A percentile compares a stretch with the other conserved stretches of the same genome.
phyloP scores from a whole-genome alignment of 2,329 filamentous ascomycete species.

The Zymoseptoria tritici region DNA sequence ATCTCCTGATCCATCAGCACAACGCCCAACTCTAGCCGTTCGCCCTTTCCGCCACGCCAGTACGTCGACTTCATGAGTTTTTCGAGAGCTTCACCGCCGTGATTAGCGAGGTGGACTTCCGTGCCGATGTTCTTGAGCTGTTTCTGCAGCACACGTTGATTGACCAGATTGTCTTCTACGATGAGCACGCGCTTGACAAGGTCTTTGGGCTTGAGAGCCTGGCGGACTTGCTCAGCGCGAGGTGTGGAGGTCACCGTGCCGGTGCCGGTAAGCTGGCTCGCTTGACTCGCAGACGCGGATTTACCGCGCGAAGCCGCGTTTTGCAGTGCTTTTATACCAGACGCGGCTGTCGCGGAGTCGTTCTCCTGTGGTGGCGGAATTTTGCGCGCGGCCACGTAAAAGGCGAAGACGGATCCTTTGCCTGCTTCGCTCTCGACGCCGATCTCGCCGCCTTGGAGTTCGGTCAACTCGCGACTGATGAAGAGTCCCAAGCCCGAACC shows the following conservation, averaged over 20 bases:
- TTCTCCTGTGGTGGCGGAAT: conserved; percentile 27
- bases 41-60: conserved; percentile 25
- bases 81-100: conserved; percentile 44
- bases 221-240: neutral
- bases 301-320: neutral
- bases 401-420: conserved; percentile 66
- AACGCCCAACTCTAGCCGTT: conserved; percentile 33
- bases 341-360: conserved; percentile 5
- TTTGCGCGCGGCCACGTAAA: conserved; percentile 63
- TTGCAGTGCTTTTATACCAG: conserved; percentile 1
- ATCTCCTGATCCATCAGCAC: conserved; percentile 78
- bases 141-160: conserved; percentile 43
- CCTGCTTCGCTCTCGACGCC: conserved; percentile 62
- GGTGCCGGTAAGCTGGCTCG: neutral
- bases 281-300: neutral
- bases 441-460: conserved; percentile 73
- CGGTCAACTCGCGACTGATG: conserved; percentile 70
- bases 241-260: neutral
- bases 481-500: conserved; percentile 73
- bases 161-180: conserved; percentile 40
- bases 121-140: conserved; percentile 44
- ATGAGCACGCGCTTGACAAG: conserved; percentile 29
- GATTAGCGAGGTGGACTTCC: conserved; percentile 41
- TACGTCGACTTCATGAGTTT: conserved; percentile 37
- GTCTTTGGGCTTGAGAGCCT: conserved; percentile 1